Evolutionary conservation across 2,329 filamentous ascomycete genomes (phyloP).

Genomic region (Teratosphaeriaceae sp.): DNA sequence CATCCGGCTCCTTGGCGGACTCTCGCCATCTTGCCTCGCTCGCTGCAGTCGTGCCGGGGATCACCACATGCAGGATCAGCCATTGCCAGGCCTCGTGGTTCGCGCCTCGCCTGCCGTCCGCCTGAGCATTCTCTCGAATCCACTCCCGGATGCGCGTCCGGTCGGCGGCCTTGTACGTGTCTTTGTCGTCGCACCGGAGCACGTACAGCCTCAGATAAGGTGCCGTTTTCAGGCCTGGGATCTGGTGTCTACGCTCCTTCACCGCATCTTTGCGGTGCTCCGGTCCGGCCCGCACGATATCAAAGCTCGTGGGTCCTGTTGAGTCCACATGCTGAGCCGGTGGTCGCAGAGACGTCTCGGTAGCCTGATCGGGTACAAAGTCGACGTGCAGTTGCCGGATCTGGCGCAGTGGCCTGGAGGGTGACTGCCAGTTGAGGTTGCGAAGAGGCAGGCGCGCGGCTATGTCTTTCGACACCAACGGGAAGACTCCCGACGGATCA

Average conservation of each 20-base stretch:
- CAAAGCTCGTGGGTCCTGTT: slow-evolving; percentile 32
- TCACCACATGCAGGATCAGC: slow-evolving; percentile 86
- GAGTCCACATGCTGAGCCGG: slow-evolving; percentile 14
- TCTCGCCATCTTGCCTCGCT: slow-evolving; percentile 64
- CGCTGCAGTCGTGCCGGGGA: slow-evolving; percentile 76
- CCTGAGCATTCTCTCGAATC: slow-evolving; percentile 70
- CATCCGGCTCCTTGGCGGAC: slow-evolving; percentile 43
- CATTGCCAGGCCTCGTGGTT: slow-evolving; percentile 97
- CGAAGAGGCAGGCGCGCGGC: slow-evolving; percentile 73
- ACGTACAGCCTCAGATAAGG: slow-evolving; percentile 90
- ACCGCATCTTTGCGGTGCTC: slow-evolving; percentile 21
- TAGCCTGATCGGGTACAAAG: slow-evolving; percentile 52
- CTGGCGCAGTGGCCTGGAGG: slow-evolving; percentile 80
- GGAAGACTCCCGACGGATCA: slow-evolving; percentile 85
- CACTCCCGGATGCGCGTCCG: slow-evolving; percentile 80
- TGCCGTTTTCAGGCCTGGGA: slow-evolving; percentile 84
- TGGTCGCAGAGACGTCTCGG: slow-evolving; percentile 19
- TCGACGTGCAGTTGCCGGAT: slow-evolving; percentile 91
- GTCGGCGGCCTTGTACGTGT: slow-evolving; percentile 77
- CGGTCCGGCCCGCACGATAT: slow-evolving; percentile 34
- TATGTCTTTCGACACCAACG: slow-evolving; percentile 70
- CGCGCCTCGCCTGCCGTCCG: slow-evolving; percentile 61
- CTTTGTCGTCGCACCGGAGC: slow-evolving; percentile 90
- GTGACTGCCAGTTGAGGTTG: slow-evolving; percentile 96
- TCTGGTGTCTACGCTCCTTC: slow-evolving; percentile 76